A percentile compares a stretch with the other conserved stretches of the same genome.
phyloP scores from a whole-genome alignment of 2,329 filamentous ascomycete species.

The Epichloe elymi region DNA sequence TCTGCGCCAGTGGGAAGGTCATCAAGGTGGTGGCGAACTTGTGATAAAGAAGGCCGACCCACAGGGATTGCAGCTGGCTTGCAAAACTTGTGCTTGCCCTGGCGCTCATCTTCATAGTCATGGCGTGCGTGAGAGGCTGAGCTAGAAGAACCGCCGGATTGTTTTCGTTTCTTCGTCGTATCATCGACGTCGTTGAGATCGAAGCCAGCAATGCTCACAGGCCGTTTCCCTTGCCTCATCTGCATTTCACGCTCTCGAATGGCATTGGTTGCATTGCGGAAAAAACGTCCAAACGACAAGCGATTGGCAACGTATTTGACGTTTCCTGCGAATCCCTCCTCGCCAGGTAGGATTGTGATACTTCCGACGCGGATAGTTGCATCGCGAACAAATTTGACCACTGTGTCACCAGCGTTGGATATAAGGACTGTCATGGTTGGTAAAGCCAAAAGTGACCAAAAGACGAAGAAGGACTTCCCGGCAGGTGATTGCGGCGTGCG shows the following conservation, averaged over 20 bases:
- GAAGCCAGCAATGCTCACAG: constrained; percentile 1
- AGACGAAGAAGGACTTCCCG: constrained; percentile 79
- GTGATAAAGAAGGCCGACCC: constrained; percentile 21
- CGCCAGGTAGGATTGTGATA: constrained; percentile 47
- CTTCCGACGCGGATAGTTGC: constrained; percentile 42
- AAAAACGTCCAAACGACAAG: constrained; percentile 31
- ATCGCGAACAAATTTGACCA: constrained; percentile 51
- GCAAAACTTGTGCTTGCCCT: constrained; percentile 5
- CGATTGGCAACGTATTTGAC: constrained; percentile 29
- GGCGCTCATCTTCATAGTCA: neutral
- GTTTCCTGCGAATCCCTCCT: constrained; percentile 33
- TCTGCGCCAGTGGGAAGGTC: constrained; percentile 31
- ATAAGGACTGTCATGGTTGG: constrained; percentile 83
- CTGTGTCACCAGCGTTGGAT: constrained; percentile 70
- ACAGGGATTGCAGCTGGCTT: neutral
- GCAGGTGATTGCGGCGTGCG: constrained; percentile 62
- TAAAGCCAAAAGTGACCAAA: constrained; percentile 77
- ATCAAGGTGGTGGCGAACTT: constrained; percentile 22
- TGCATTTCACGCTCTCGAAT: constrained; percentile 3
- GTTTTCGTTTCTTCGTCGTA: neutral
- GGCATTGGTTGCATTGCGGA: constrained; percentile 10
- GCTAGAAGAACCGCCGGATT: neutral
- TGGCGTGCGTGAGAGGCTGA: neutral
- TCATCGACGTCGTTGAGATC: constrained; percentile 2
- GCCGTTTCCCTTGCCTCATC: neutral